phyloP scores from a whole-genome alignment of 169 alveolate genomes.

The Perkinsus chesapeaki region DNA sequence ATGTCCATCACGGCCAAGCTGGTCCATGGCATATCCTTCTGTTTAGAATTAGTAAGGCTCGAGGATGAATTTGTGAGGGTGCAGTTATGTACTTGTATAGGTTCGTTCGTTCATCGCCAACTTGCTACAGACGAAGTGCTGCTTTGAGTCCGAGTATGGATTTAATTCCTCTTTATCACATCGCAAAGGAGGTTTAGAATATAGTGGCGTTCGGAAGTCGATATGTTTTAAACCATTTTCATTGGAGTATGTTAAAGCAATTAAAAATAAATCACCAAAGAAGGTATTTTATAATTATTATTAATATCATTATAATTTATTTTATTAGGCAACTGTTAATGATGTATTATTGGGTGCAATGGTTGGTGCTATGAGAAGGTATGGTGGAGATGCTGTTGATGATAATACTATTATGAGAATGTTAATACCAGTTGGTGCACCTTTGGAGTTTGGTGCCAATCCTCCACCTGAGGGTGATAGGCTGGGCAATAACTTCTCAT shows the following conservation, averaged over 20 bases:
- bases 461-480: not conserved
- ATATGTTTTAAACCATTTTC: not conserved
- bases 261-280: not conserved
- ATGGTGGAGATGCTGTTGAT: not conserved
- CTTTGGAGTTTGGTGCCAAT: not conserved
- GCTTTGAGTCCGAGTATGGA: not conserved
- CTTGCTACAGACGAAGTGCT: not conserved
- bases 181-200: not conserved
- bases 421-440: not conserved
- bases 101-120: not conserved
- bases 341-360: not conserved
- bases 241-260: not conserved
- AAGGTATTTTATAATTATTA: not conserved
- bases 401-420: not conserved
- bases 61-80: not conserved
- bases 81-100: not conserved
- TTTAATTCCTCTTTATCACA: not conserved
- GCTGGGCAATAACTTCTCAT: not conserved
- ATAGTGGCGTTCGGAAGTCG: not conserved
- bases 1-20: not conserved
- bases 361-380: not conserved
- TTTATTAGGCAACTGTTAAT: not conserved
- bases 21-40: not conserved
- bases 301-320: not conserved
- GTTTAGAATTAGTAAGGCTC: not conserved